These are phyloP conservation scores for Lachnum nothofagi DNA, from an alignment of 2,329 filamentous ascomycete genomes.

Conservation along the genomic window DNA sequence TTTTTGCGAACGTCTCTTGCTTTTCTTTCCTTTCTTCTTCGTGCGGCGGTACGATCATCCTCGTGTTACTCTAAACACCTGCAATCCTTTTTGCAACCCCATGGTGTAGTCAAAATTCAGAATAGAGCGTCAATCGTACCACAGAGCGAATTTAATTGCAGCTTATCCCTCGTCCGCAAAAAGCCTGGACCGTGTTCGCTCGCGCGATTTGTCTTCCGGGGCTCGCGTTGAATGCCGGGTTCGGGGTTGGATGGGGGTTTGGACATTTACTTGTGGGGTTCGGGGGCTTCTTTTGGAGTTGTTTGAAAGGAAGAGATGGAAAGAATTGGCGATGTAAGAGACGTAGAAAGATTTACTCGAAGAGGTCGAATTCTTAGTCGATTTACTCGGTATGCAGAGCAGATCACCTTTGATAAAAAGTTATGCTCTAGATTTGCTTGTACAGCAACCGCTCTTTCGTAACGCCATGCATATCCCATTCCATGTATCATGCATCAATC, in stretches of 20 bases:
- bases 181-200: conserved; percentile 30
- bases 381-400: too few species aligned
- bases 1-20: not conserved
- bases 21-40: conserved; percentile 18
- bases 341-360: too few species aligned
- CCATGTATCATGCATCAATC: not conserved
- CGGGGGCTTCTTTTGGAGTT: conserved; percentile 1
- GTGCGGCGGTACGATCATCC: conserved; percentile 32
- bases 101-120: conserved; percentile 29
- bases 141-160: conserved; percentile 65
- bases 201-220: conserved; percentile 27
- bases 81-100: conserved; percentile 13
- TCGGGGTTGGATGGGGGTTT: conserved; percentile 41
- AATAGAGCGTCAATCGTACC: conserved; percentile 32
- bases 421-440: conserved; percentile 6
- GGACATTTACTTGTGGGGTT: conserved; percentile 41
- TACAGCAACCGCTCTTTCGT: conserved; percentile 8
- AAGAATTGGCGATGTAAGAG: conserved; percentile 11
- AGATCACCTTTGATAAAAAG: conserved; percentile 7
- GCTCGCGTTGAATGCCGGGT: conserved; percentile 26
- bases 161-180: conserved; percentile 43
- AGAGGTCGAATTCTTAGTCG: too few species aligned
- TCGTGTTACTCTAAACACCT: conserved; percentile 33
- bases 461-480: conserved; percentile 22
- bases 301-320: not conserved